Conservation (phyloP, 768 basidiomycete genomes). For the Lentinula sp. region DNA sequence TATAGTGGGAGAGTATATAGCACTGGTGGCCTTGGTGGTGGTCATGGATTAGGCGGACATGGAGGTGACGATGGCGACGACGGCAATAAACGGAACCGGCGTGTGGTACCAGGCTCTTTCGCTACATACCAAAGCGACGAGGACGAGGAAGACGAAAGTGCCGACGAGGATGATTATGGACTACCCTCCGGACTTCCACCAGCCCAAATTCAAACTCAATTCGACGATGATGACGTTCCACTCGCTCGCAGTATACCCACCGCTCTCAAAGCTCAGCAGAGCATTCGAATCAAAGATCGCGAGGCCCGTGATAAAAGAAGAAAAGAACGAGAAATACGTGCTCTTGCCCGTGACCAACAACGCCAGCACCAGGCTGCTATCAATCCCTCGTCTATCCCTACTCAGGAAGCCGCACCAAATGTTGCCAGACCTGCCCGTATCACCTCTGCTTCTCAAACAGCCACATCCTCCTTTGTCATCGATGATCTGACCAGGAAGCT, state of each 20-base stretch:
- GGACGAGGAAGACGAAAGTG: slow-evolving; percentile 23
- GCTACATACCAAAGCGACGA: slow-evolving; percentile 31
- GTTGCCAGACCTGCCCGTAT: slow-evolving; percentile 26
- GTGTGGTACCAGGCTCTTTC: slow-evolving; percentile 12
- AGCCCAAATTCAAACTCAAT: slow-evolving; percentile 10
- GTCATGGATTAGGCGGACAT: slow-evolving; percentile 18
- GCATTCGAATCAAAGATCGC: slow-evolving; percentile 66
- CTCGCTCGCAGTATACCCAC: slow-evolving; percentile 79
- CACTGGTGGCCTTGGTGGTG: slow-evolving; percentile 6
- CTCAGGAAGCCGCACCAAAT: slow-evolving; percentile 31
- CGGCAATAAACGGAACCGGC: slow-evolving; percentile 14
- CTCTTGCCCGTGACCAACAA: slow-evolving; percentile 12
- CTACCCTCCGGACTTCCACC: slow-evolving; percentile 15
- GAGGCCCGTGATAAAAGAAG: slow-evolving; percentile 61
- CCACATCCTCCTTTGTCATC: slow-evolving; percentile 35
- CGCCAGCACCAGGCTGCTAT: not conserved
- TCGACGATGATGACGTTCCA: slow-evolving; percentile 69
- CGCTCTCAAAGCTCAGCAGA: slow-evolving; percentile 76
- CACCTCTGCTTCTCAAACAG: slow-evolving; percentile 36
- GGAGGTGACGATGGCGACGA: slow-evolving; percentile 34
- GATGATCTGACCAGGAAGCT: slow-evolving; percentile 60
- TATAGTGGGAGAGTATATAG: not conserved
- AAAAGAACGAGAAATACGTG: slow-evolving; percentile 33
- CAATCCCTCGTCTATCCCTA: slow-evolving; percentile 14
- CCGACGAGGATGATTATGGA: slow-evolving; percentile 25